Percentiles rank a stretch among this genome's conserved stretches.
These are phyloP conservation scores for Amylostereum areolatum DNA, from an alignment of 1,284 basidiomycete species.

Conservation along the genomic window DNA sequence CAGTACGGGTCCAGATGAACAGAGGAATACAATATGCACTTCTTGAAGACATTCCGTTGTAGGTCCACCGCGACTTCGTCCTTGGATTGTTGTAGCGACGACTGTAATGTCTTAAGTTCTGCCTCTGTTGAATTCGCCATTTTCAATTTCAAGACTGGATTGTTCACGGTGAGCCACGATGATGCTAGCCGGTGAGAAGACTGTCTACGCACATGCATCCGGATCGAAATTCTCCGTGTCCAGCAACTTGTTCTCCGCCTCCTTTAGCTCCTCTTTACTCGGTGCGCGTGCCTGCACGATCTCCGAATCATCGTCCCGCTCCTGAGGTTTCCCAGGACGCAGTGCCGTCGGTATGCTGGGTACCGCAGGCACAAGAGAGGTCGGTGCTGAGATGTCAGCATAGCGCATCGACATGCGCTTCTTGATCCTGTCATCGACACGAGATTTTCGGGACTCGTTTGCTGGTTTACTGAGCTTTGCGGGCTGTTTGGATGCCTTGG, in stretches of 20 bases:
- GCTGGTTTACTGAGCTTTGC: conserved; percentile 28
- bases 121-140: conserved; percentile 78
- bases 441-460: conserved; percentile 54
- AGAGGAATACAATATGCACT: conserved; percentile 45
- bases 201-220: conserved; percentile 66
- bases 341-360: conserved; percentile 33
- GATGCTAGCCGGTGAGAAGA: neutral
- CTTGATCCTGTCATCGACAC: conserved; percentile 90
- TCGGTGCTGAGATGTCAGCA: conserved; percentile 71
- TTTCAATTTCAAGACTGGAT: conserved; percentile 64
- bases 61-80: conserved; percentile 66
- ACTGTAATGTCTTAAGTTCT: conserved; percentile 68
- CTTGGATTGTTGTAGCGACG: conserved; percentile 57
- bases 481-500: conserved; percentile 12
- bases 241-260: conserved; percentile 58
- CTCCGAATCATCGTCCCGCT: conserved; percentile 34
- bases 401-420: conserved; percentile 90
- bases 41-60: conserved; percentile 85
- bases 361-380: conserved; percentile 53
- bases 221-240: conserved; percentile 77
- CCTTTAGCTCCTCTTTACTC: conserved; percentile 38
- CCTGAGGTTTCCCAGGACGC: conserved; percentile 23
- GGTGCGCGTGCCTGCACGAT: conserved; percentile 33
- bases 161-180: neutral
- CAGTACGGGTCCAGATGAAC: neutral